Base-by-base conservation (phyloP, 1,139 yeast species). In the Debaryomyces coudertii region DNA sequence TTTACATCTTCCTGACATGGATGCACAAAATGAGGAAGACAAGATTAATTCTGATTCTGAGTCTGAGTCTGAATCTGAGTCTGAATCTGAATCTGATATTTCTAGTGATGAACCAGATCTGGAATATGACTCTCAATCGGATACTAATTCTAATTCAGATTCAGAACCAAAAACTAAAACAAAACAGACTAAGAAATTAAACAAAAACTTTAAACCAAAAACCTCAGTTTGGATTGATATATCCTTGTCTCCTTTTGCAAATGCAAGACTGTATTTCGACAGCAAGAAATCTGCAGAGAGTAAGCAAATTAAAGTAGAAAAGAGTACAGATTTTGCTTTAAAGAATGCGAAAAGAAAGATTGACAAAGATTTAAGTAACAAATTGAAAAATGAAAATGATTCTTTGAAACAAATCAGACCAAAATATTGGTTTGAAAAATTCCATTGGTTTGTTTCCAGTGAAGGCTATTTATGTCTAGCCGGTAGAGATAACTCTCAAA, bases 361-460 rank as follows among this genome's bases (percentile, higher is more conserved):
- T 49, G 79, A 78, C 45, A 82, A 80, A 31, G 97, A 92, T 58
- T 69, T 92, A 55, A 80, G 81, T 45, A 82, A 78, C 56, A 78
- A 82, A 39, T 74, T 87, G 57, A 87, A 86, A 48, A 81, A 80
- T 47, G 85, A 85, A 47, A 79, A 77, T 47, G 86, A 82, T 38
- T 75, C 80, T 1, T 71, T 90, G 49, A 85, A 81, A 51, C 83
- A 79, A 31, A 71, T 87, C 27, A 77, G 97, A 43, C 77, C 81
- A 5, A 89, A 90, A 40, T 85, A 74, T 57, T 92, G 97, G 88
- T 95, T 95, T 69, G 99, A 93, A 60, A 93, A 93, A 63, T 93
- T 87, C 62, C 83, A 75, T 59, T 93, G 99, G 99, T 93, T 93
- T 61, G 76, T 90, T 25, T 80, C 96, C 0, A 85, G 85, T 52